Conservation (phyloP, 1,139 yeast genomes). For the Tardiomyces blankii region DNA sequence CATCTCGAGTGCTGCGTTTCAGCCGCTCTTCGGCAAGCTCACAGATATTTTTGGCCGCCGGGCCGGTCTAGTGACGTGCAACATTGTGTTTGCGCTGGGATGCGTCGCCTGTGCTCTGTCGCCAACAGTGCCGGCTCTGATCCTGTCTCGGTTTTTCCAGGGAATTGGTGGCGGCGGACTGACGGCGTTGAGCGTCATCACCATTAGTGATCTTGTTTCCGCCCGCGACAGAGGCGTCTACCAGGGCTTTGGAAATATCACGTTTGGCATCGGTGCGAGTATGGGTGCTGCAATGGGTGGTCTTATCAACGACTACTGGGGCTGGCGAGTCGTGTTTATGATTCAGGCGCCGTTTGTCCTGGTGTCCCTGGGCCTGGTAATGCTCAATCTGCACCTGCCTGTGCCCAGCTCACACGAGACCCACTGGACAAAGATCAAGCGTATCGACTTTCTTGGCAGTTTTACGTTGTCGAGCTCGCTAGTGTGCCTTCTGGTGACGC, state of each 20-base stretch:
- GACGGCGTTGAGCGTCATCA: conserved; percentile 42
- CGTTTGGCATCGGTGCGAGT: conserved; percentile 60
- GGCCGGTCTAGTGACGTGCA: conserved; percentile 37
- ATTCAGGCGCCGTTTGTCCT: conserved; percentile 57
- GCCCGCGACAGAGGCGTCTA: conserved; percentile 46
- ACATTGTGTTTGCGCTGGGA: conserved; percentile 41
- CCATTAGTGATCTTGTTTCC: conserved; percentile 47
- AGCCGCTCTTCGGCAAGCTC: conserved; percentile 75
- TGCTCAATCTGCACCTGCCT: conserved; percentile 1
- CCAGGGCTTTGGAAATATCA: conserved; percentile 54
- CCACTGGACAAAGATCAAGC: conserved; percentile 13
- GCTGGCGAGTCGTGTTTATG: conserved; percentile 67
- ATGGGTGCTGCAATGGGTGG: conserved; percentile 68
- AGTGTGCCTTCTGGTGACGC: conserved; percentile 44
- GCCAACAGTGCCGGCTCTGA: conserved; percentile 32
- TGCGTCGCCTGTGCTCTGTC: conserved; percentile 44
- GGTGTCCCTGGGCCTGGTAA: conserved; percentile 33
- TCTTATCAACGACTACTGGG: conserved; percentile 52
- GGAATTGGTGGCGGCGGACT: conserved; percentile 63
- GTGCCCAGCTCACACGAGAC: neutral
- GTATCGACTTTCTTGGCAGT: conserved; percentile 70
- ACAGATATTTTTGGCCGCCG: conserved; percentile 82
- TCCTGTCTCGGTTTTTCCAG: conserved; percentile 48
- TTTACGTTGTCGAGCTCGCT: conserved; percentile 45
- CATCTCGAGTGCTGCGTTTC: conserved; percentile 51